phyloP scores from a whole-genome alignment of 2,329 filamentous ascomycete species.

The Coleophoma crateriformis region DNA sequence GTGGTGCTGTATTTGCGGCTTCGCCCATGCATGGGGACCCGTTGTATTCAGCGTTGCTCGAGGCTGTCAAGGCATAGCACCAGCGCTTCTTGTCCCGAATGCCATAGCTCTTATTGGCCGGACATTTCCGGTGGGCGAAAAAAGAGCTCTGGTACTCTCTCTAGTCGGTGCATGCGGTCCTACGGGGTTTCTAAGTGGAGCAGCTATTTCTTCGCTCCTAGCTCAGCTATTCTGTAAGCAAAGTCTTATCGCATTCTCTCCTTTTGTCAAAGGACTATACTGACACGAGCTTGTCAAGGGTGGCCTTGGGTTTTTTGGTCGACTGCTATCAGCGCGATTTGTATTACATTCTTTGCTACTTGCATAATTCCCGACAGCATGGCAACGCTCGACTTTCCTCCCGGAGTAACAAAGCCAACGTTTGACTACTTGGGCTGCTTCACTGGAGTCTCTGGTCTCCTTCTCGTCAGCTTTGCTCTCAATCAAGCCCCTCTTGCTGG shows the following conservation, averaged over 20 bases:
- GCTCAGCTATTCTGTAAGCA: background rate
- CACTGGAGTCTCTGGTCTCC: background rate
- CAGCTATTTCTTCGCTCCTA: background rate
- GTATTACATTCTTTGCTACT: background rate
- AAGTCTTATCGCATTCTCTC: too few relatives aligned
- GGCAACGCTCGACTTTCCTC: background rate
- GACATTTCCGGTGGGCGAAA: constrained; percentile 38
- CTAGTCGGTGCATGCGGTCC: constrained; percentile 42
- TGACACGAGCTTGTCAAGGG: background rate
- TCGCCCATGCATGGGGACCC: constrained; percentile 17
- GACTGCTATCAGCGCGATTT: background rate
- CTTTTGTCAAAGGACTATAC: too few relatives aligned
- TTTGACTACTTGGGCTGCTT: background rate
- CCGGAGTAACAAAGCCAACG: background rate
- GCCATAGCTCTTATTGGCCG: constrained; percentile 42
- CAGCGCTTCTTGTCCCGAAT: constrained; percentile 46
- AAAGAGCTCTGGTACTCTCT: constrained; percentile 37
- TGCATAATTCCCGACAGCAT: background rate
- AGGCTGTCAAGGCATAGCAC: constrained; percentile 48
- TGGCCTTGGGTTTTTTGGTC: background rate
- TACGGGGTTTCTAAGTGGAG: constrained; percentile 28
- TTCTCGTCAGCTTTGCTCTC: background rate
- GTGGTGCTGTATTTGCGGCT: constrained; percentile 20
- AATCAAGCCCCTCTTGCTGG: background rate
- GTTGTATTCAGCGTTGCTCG: constrained; percentile 42